Conservation (phyloP, 495 filamentous ascomycete genomes). For the Neurospora sp. region DNA sequence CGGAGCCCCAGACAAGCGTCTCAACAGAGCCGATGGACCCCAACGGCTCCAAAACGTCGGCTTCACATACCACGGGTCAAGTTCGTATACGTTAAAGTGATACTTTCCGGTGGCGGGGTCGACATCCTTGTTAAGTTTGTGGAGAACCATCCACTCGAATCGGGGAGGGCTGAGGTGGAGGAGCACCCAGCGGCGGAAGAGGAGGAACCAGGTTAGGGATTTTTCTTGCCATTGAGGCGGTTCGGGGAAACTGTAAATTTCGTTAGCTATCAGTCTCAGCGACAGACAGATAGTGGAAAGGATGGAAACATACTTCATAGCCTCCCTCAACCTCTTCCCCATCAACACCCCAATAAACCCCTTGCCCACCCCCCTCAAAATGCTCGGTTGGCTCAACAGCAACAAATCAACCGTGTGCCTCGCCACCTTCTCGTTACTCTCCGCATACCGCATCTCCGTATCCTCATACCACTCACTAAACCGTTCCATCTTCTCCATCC, state of each 20-base stretch:
- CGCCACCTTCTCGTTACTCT: slow-evolving; percentile 43
- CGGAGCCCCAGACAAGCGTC: slow-evolving; percentile 39
- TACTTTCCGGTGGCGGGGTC: slow-evolving; percentile 36
- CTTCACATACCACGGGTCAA: slow-evolving; percentile 48
- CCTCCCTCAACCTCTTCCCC: slow-evolving; percentile 45
- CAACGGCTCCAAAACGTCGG: slow-evolving; percentile 48
- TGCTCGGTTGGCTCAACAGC: slow-evolving; percentile 39
- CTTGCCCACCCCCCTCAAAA: slow-evolving; percentile 30
- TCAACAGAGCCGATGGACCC: slow-evolving; percentile 39
- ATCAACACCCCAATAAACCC: slow-evolving; percentile 46
- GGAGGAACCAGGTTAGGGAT: slow-evolving; percentile 19
- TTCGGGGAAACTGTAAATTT: background rate
- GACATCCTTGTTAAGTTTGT: slow-evolving; percentile 12
- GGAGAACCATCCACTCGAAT: slow-evolving; percentile 28
- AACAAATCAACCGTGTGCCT: slow-evolving; percentile 45
- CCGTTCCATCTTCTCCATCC: slow-evolving; percentile 44
- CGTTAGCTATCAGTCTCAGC: background rate
- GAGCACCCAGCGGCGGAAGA: slow-evolving; percentile 35
- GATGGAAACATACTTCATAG: slow-evolving; percentile 31
- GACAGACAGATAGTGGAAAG: too few species aligned
- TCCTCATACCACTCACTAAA: slow-evolving; percentile 48
- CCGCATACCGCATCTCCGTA: slow-evolving; percentile 44
- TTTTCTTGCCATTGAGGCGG: background rate
- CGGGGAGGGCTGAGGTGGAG: slow-evolving; percentile 34
- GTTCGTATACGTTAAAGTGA: slow-evolving; percentile 34